Evolutionary conservation across 768 basidiomycete genomes (phyloP).

Genomic region (Macrolepiota albuminosa): DNA sequence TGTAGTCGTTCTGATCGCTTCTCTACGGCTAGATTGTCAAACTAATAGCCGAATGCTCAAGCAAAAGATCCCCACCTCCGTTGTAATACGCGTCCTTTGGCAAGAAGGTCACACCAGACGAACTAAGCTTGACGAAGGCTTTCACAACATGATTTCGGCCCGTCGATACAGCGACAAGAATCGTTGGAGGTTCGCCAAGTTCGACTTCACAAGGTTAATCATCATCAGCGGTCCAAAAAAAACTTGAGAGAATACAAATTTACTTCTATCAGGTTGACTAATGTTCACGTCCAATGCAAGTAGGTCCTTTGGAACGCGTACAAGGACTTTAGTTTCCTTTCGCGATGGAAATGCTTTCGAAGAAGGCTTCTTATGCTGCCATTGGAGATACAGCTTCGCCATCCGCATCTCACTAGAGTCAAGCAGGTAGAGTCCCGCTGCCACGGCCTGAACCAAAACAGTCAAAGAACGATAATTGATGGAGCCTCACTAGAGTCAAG

Average conservation of each 20-base stretch:
- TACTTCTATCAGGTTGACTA: slow-evolving; percentile 49
- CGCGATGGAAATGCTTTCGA: slow-evolving; percentile 20
- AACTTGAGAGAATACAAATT: not conserved
- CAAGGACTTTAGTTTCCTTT: slow-evolving; percentile 33
- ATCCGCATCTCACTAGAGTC: slow-evolving; percentile 66
- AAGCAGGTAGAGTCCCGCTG: slow-evolving; percentile 62
- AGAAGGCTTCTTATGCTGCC: slow-evolving; percentile 43
- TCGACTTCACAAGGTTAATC: slow-evolving; percentile 41
- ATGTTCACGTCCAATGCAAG: slow-evolving; percentile 61
- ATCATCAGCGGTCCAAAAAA: not conserved
- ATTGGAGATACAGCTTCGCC: slow-evolving; percentile 62
- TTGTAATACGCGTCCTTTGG: slow-evolving; percentile 36
- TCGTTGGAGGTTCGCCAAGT: slow-evolving; percentile 51
- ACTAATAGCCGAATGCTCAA: not conserved
- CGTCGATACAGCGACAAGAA: slow-evolving; percentile 55
- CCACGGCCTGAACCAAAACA: slow-evolving; percentile 48
- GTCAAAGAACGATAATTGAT: not conserved
- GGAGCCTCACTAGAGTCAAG: slow-evolving; percentile 57
- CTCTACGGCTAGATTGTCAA: slow-evolving; percentile 10
- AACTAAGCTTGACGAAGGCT: slow-evolving; percentile 48
- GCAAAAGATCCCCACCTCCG: slow-evolving; percentile 23
- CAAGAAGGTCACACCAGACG: slow-evolving; percentile 51
- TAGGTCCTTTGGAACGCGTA: slow-evolving; percentile 60
- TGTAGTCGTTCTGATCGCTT: slow-evolving; percentile 25
- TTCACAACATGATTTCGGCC: slow-evolving; percentile 64